Conservation (phyloP, 2,329 filamentous ascomycete genomes). For the Alternaria arborescens region DNA sequence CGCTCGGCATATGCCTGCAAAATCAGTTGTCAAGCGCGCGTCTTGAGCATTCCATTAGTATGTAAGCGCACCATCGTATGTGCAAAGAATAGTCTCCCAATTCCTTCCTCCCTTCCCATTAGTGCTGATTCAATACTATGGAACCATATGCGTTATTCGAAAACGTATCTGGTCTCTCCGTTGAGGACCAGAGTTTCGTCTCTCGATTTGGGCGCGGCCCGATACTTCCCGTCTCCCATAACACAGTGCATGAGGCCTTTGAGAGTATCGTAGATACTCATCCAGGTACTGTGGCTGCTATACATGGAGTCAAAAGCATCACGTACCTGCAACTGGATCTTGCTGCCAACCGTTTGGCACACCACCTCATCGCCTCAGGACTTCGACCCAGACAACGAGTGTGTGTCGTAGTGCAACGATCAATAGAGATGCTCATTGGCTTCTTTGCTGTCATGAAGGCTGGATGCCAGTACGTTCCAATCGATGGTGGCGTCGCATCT, state of each 20-base stretch:
- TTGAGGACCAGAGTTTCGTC: conserved; percentile 6
- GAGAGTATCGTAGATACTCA: conserved; percentile 10
- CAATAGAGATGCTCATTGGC: conserved; percentile 65
- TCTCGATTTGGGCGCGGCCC: conserved; percentile 10
- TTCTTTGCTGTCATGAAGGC: conserved; percentile 66
- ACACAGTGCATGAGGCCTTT: conserved; percentile 12
- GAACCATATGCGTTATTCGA: not conserved
- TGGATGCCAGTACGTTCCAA: conserved; percentile 67
- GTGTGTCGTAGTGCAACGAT: conserved; percentile 64
- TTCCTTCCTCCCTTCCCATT: not conserved
- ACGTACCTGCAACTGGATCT: conserved; percentile 43
- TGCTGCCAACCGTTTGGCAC: conserved; percentile 42
- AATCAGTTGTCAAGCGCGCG: not conserved
- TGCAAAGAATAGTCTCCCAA: not conserved
- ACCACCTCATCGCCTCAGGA: conserved; percentile 41
- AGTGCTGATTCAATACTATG: conserved; percentile 1
- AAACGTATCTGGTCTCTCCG: conserved; percentile 2
- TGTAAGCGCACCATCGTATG: not conserved
- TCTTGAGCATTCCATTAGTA: not conserved
- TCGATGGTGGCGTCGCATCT: conserved; percentile 61
- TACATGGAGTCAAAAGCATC: conserved; percentile 22
- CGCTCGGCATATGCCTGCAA: not conserved
- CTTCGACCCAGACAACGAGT: conserved; percentile 55
- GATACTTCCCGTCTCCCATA: not conserved
- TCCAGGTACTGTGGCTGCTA: conserved; percentile 7